A percentile compares a stretch with the other conserved stretches of the same genome.
phyloP scores from a whole-genome alignment of 1,284 basidiomycete species.

The Takashimella koratensis region DNA sequence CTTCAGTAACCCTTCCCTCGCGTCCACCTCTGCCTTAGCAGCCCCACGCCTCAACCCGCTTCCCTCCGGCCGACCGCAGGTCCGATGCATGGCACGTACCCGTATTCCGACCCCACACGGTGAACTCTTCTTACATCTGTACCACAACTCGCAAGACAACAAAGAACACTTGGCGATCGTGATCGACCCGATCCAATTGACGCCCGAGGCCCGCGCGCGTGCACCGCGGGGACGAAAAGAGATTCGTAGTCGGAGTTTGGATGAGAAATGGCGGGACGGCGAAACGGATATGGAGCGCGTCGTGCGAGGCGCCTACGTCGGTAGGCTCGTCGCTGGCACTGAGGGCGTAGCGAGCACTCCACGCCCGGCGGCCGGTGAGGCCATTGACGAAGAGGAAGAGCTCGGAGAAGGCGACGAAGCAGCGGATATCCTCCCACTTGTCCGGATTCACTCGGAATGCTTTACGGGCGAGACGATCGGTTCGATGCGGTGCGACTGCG shows the following conservation, averaged over 20 bases:
- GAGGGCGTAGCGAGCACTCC: slow-evolving; percentile 33
- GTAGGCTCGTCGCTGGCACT: slow-evolving; percentile 56
- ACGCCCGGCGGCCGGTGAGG: slow-evolving; percentile 6
- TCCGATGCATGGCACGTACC: slow-evolving; percentile 85
- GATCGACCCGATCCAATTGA: slow-evolving; percentile 77
- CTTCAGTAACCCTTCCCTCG: slow-evolving; percentile 12
- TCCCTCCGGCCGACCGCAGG: slow-evolving; percentile 21
- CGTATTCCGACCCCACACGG: slow-evolving; percentile 96
- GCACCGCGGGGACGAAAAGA: slow-evolving; percentile 41
- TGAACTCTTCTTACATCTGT: slow-evolving; percentile 87
- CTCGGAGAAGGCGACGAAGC: slow-evolving; percentile 3
- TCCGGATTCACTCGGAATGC: slow-evolving; percentile 97
- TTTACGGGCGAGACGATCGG: slow-evolving; percentile 98
- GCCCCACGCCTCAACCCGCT: not conserved
- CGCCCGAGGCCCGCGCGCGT: slow-evolving; percentile 45
- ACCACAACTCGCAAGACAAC: slow-evolving; percentile 70
- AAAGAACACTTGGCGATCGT: slow-evolving; percentile 99
- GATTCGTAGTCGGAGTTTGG: slow-evolving; percentile 79
- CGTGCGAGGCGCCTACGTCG: slow-evolving; percentile 88
- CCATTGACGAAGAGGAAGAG: slow-evolving; percentile 8
- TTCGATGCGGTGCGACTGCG: slow-evolving; percentile 98
- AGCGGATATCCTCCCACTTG: slow-evolving; percentile 61
- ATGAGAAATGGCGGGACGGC: slow-evolving; percentile 75
- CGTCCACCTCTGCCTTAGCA: not conserved
- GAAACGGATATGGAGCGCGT: slow-evolving; percentile 95